Evolutionary conservation across 2,329 filamentous ascomycete genomes (phyloP).

Genomic region (Penicillium sp.): DNA sequence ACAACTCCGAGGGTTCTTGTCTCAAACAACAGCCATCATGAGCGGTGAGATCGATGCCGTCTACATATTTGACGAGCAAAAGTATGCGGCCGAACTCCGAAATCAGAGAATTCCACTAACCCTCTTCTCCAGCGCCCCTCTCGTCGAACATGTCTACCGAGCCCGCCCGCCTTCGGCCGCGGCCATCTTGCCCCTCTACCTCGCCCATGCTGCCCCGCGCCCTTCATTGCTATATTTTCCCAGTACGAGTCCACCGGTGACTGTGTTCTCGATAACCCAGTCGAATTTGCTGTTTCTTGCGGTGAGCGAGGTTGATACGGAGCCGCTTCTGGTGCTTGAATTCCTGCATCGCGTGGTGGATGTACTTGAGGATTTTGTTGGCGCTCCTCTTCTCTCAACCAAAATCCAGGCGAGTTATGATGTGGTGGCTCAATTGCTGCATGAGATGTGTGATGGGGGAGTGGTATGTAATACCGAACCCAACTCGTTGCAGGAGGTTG

Average conservation of each 20-base stretch:
- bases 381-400: constrained; percentile 76
- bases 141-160: constrained; percentile 87
- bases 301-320: constrained; percentile 80
- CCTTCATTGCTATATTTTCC: constrained; percentile 85
- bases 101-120: constrained; percentile 7
- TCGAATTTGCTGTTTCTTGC: constrained; percentile 83
- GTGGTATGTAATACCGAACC: constrained; percentile 87
- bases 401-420: constrained; percentile 92
- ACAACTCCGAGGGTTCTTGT: constrained; percentile 9
- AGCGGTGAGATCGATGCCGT: constrained; percentile 89
- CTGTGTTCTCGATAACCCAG: constrained; percentile 85
- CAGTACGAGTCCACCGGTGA: constrained; percentile 77
- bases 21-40: constrained; percentile 56
- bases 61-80: constrained; percentile 95
- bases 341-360: constrained; percentile 93
- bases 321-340: constrained; percentile 86
- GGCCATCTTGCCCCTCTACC: constrained; percentile 80
- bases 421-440: constrained; percentile 87
- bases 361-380: constrained; percentile 90
- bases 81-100: constrained; percentile 57
- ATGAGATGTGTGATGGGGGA: constrained; percentile 95
- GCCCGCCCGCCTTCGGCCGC: constrained; percentile 75
- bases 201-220: constrained; percentile 75
- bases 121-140: constrained; percentile 61
- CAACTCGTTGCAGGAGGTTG: constrained; percentile 85